Percentiles rank a stretch among this genome's conserved stretches.
These are phyloP conservation scores for Colletotrichum cereale DNA, from an alignment of 2,329 filamentous ascomycete genomes.

Conservation along the genomic window DNA sequence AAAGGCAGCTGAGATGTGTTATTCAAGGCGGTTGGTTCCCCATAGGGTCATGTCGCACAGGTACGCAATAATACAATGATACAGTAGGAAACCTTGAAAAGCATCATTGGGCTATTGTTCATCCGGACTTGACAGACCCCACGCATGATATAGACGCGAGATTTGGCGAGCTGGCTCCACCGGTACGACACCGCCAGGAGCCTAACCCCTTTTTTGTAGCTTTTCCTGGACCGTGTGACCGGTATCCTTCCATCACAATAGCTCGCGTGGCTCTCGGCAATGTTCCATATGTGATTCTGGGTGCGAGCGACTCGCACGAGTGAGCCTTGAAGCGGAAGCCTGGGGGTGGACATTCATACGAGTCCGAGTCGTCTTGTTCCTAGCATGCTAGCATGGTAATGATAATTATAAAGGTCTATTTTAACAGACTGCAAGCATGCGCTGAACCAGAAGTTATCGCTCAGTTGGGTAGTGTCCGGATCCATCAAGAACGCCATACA, in stretches of 20 bases:
- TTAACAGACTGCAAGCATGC: too few species aligned
- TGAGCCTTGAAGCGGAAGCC: background rate
- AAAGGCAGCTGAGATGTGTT: too few species aligned
- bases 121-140: background rate
- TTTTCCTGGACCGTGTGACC: background rate
- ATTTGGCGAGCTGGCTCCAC: background rate
- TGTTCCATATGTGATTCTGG: background rate
- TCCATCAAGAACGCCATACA: too few species aligned
- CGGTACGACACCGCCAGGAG: background rate
- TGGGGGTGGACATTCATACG: background rate
- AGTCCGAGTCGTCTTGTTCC: too few species aligned
- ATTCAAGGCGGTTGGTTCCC: too few species aligned
- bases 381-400: too few species aligned
- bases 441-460: too few species aligned
- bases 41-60: too few species aligned
- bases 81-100: background rate
- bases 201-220: background rate
- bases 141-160: background rate
- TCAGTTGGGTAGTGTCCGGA: too few species aligned
- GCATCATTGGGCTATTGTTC: background rate
- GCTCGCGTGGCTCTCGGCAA: background rate
- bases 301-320: background rate
- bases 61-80: too few species aligned
- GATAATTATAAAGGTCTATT: too few species aligned
- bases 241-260: background rate